phyloP scores from a whole-genome alignment of 306 rosid genomes.

The Elaeagnus macrophylla region DNA sequence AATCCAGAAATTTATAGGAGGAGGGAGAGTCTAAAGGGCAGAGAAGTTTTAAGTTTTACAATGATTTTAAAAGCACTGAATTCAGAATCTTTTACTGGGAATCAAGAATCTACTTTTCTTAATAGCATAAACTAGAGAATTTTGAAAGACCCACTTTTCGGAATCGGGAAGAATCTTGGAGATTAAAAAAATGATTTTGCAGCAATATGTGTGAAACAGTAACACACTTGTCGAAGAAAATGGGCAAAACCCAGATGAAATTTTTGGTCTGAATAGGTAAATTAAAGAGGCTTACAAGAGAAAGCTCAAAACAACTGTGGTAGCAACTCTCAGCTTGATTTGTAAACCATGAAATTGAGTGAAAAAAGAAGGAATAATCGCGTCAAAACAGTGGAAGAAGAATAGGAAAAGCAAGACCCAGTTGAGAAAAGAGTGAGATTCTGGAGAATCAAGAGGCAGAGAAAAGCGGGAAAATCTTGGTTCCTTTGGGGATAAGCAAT shows the following conservation, averaged over 20 bases:
- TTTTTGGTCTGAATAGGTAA: slow-evolving; percentile 2
- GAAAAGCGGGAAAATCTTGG: slow-evolving; percentile 37
- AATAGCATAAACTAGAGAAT: slow-evolving; percentile 46
- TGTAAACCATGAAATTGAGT: slow-evolving; percentile 1
- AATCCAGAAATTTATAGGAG: slow-evolving; percentile 3
- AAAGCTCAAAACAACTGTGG: slow-evolving; percentile 1
- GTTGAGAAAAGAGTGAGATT: slow-evolving; percentile 19
- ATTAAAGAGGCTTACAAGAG: background rate
- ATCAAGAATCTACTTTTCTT: slow-evolving; percentile 53
- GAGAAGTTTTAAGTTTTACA: slow-evolving; percentile 16
- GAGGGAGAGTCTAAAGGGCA: slow-evolving; percentile 13
- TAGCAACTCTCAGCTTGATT: background rate
- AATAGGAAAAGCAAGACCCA: slow-evolving; percentile 22
- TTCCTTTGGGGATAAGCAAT: slow-evolving; percentile 54
- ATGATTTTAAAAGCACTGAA: slow-evolving; percentile 38
- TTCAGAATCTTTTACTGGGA: slow-evolving; percentile 48
- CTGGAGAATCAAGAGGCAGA: slow-evolving; percentile 15
- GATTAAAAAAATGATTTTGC: slow-evolving; percentile 18
- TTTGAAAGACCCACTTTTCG: slow-evolving; percentile 51
- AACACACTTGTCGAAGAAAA: slow-evolving; percentile 1
- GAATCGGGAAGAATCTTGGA: slow-evolving; percentile 70
- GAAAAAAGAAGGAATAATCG: too few species aligned
- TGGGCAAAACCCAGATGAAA: background rate
- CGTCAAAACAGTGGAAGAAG: slow-evolving; percentile 10
- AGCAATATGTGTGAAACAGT: background rate